A percentile compares a stretch with the other conserved stretches of the same genome.
Evolutionary conservation across 345 rosid genomes (phyloP).

Genomic region (Odontarrhena argentea): DNA sequence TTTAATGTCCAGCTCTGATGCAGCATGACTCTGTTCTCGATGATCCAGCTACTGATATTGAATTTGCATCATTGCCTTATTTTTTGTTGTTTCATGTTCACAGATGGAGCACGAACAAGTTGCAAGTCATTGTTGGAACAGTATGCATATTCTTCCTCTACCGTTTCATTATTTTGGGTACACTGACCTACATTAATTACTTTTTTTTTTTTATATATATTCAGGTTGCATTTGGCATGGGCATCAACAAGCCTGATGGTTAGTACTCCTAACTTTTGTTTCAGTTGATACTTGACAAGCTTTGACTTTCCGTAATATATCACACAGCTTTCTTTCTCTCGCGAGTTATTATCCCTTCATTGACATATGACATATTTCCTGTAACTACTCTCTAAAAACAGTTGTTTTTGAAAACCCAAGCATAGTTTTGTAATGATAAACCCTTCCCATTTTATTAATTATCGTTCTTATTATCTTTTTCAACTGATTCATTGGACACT

Average conservation of each 20-base stretch:
- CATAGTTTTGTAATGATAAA: background rate
- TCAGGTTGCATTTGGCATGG: conserved; percentile 99
- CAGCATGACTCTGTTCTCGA: conserved; percentile 11
- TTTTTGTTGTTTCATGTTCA: conserved; percentile 28
- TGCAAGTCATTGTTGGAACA: conserved; percentile 97
- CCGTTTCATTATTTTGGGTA: conserved; percentile 22
- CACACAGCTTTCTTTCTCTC: conserved; percentile 1
- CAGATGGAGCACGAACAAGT: conserved; percentile 94
- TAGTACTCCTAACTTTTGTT: conserved; percentile 40
- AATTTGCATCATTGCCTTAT: conserved; percentile 17
- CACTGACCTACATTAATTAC: conserved; percentile 19
- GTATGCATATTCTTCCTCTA: conserved; percentile 49
- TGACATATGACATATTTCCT: background rate
- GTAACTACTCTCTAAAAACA: conserved; percentile 4
- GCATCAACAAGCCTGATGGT: conserved; percentile 99
- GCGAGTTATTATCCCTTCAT: background rate
- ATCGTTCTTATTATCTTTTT: conserved; percentile 4
- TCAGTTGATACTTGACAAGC: conserved; percentile 10
- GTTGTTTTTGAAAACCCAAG: too few species aligned
- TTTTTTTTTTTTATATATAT: conserved; percentile 22
- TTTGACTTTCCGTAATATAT: background rate
- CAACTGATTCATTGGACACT: conserved; percentile 35
- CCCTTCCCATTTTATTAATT: conserved; percentile 1
- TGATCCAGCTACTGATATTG: conserved; percentile 13
- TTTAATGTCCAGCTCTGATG: conserved; percentile 8